Evolutionary conservation across 768 basidiomycete species (phyloP), one percentile per base, ranked within the genome.

Genomic region (Boletales sp.): DNA sequence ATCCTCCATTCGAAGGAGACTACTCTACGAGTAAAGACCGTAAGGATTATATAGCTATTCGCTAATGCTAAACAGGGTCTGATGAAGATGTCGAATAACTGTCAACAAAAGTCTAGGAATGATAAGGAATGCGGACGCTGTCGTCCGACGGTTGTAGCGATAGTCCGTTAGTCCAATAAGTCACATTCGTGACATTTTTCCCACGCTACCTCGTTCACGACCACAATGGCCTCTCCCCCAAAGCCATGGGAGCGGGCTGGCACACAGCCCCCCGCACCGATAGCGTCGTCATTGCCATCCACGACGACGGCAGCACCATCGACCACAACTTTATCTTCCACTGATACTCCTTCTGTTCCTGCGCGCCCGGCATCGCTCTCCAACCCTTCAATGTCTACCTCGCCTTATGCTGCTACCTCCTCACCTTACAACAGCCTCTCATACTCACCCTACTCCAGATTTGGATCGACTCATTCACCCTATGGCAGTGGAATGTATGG

Each of bases 211-310:
- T 40, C 39, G 5, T n/a, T 43, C 32, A 15, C 18, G 18, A 59
- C 68, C 8, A 57, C 66, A 37, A 90, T 91, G 89, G 82, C 78
- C 34, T 89, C 90, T 18, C 90, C 90, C 42, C 90, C 90, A 64
- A 93, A 92, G 66, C 91, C 90, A 57, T 94, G 90, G 91, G 91
- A 94, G 67, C 79, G 83, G 38, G 78, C 79, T 8, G 69, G 72
- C 40, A 60, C 67, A 35, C 69, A 72, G 27, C 34, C 70, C 45
- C 21, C 72, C 27, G 34, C 71, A 12, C 56, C 63, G 17, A 48
- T 65, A 14, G 35, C 72, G 3, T 51, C 69, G 5, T 45, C 61
- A 31, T 49, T 50, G 31, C 50, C 62, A 24, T 31, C 64, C 38
- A 51, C 66, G 32, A 40, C 57, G 13, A 27, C 68, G n/a, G 14